A percentile compares a stretch with the other conserved stretches of the same genome.
phyloP scores from a whole-genome alignment of 1,284 basidiomycete genomes.

The Porogramme epimiltina region DNA sequence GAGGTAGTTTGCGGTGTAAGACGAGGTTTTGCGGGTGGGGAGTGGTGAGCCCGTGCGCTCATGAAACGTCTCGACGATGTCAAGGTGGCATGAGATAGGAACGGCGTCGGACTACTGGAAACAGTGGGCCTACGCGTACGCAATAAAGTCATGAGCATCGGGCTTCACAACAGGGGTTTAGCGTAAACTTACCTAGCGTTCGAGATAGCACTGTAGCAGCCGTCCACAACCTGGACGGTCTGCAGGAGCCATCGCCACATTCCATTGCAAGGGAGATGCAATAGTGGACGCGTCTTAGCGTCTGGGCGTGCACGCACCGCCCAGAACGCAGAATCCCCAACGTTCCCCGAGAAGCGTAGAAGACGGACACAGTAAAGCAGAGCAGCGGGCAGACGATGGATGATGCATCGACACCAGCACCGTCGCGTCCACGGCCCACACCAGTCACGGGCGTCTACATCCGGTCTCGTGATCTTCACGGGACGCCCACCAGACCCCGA shows the following conservation, averaged over 20 bases:
- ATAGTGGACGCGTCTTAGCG: constrained; percentile 9
- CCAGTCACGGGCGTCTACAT: no score
- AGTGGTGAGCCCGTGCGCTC: no score
- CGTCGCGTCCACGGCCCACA: no score
- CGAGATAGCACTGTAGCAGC: constrained; percentile 25
- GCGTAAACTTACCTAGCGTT: constrained; percentile 20
- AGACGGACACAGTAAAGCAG: neutral
- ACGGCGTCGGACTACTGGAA: no score
- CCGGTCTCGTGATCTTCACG: neutral
- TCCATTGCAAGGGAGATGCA: constrained; percentile 45
- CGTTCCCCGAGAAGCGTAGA: neutral
- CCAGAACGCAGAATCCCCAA: constrained; percentile 1
- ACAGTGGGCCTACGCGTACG: no score
- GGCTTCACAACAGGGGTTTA: no score
- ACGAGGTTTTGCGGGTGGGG: no score
- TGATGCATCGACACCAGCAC: no score
- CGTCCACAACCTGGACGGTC: constrained; percentile 40
- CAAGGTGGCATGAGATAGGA: no score
- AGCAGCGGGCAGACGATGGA: neutral
- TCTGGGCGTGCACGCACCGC: neutral
- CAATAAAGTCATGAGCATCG: no score
- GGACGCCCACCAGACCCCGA: constrained; percentile 10
- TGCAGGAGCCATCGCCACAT: constrained; percentile 53
- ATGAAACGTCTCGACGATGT: no score
- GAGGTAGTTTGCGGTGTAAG: no score